phyloP scores from a whole-genome alignment of 768 basidiomycete genomes.

The Rhodotorula kratochvilovae region DNA sequence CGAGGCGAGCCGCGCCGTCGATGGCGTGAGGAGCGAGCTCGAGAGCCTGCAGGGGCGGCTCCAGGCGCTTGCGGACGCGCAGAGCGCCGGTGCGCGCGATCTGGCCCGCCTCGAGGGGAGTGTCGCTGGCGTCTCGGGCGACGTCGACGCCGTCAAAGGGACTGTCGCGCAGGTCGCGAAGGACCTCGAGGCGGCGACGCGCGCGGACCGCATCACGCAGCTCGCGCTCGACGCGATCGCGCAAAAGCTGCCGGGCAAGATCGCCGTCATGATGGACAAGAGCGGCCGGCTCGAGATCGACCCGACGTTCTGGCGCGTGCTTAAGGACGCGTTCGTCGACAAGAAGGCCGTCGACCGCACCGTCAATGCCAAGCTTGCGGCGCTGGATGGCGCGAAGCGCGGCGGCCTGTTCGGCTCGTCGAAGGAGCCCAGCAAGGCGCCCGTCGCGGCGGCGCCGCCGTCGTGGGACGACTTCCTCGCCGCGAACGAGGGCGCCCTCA shows the following conservation, averaged over 20 bases:
- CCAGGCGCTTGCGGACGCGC: slow-evolving; percentile 8
- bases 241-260: slow-evolving; percentile 47
- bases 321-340: slow-evolving; percentile 48
- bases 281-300: slow-evolving; percentile 47
- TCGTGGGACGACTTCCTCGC: slow-evolving; percentile 45
- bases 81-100: neutral
- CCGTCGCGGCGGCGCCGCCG: slow-evolving; percentile 4
- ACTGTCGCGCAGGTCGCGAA: slow-evolving; percentile 45
- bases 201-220: slow-evolving; percentile 44
- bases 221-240: slow-evolving; percentile 46
- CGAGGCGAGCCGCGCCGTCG: slow-evolving; percentile 2
- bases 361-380: slow-evolving; percentile 11
- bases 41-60: slow-evolving; percentile 46
- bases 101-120: neutral
- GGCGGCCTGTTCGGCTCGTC: slow-evolving; percentile 16
- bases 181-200: slow-evolving; percentile 43
- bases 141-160: slow-evolving; percentile 24
- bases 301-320: slow-evolving; percentile 50
- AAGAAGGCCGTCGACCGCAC: slow-evolving; percentile 41
- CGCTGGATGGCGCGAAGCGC: slow-evolving; percentile 13
- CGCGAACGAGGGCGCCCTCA: slow-evolving; percentile 46
- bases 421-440: slow-evolving; percentile 6
- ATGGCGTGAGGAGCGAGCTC: slow-evolving; percentile 16
- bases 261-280: slow-evolving; percentile 47
- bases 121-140: neutral